Evolutionary conservation across 2,329 filamentous ascomycete species (phyloP), one percentile per base, ranked within the genome.

Genomic region (Diaporthe amygdali): DNA sequence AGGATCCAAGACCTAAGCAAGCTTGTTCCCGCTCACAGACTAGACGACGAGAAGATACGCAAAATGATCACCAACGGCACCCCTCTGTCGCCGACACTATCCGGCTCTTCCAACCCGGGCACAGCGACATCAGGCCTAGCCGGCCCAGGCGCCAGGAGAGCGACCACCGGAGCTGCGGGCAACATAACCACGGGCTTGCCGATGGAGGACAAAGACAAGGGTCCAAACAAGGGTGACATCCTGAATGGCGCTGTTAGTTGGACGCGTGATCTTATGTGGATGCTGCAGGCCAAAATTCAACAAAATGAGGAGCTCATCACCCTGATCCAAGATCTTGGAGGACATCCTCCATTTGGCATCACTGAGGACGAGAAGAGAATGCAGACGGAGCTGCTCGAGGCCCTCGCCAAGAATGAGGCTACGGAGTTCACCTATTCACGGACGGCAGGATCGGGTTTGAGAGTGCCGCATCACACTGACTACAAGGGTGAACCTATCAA

Each of bases 181-280:
- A 97, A 93, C 79, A 98, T 98, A 77, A 97, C 95, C 7, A 96
- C 96, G 74, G 95, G 95, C 17, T 88, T 98, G 37, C 96, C 96
- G 0, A 89, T 97, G 44, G 96, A 99, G 77, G 96, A 98, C 76
- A 98, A 98, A 81, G 96, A 99, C 84, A 98, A 98, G 80, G 96
- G 96, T 0, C 96, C 96, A 7, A 98, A 98, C 86, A 99, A 99
- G 84, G 96, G 96, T 61, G 96, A 99, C 77, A 98, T 99, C 72
- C 91, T 99, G 77, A 98, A 98, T 78, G 96, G 96, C 37, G 94
- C 96, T 41, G 96, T 98, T 68, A 95, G 94, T 82, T 99, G 96
- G 96, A 98, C 94, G 73, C 91, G 96, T 74, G 96, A 99, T 83
- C 87, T 99, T 66, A 97, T 98, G 94, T 98, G 96, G 96, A 92